Evolutionary conservation across 768 basidiomycete species (phyloP), one percentile per base, ranked within the genome.

Genomic region (Podaxis carcinomalis): DNA sequence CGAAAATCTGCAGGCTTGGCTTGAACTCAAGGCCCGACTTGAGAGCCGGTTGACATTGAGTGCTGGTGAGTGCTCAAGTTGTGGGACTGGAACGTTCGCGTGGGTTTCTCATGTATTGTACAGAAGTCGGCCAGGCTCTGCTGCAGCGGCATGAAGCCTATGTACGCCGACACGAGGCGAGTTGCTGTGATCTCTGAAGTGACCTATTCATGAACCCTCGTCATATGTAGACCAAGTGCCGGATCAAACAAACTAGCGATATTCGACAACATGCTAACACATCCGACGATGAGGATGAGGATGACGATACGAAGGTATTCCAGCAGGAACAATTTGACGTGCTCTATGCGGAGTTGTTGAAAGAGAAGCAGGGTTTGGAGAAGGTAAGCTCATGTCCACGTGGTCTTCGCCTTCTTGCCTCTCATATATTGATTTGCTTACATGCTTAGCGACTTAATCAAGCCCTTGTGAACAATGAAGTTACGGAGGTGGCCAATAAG

Each of bases 61-160:
- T 70, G 94, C 92, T 68, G 93, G 94, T 95, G 68, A 68, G 89
- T 79, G 36, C 28, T 4, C 40, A n/a, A 27, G 53, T 59, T 36
- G 42, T 19, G 23, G 9, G 39, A 37, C 50, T 51, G 40, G n/a
- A 1, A n/a, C 47, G 46, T 10, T 11, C 61, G 44, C 46, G 63
- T 46, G 35, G 50, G 21, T 40, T 49, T 32, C 49, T 37, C 39
- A 52, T 52, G 49, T 13, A 32, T 5, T 37, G 16, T 19, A 1
- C 65, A 93, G 93, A 95, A 80, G 88, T 96, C 28, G 94, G 94
- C 11, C 92, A 94, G 72, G 94, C 95, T 3, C 74, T 97, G 51
- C 73, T 97, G 51, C 86, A 90, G 68, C 79, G 88, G 62, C 93
- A 95, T 69, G 94, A 95, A 74, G 90, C 89, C 2, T 92, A 92